Evolutionary conservation across 1,139 yeast genomes (phyloP), one percentile per base, ranked within the genome.

Genomic region (Pichia sp.): DNA sequence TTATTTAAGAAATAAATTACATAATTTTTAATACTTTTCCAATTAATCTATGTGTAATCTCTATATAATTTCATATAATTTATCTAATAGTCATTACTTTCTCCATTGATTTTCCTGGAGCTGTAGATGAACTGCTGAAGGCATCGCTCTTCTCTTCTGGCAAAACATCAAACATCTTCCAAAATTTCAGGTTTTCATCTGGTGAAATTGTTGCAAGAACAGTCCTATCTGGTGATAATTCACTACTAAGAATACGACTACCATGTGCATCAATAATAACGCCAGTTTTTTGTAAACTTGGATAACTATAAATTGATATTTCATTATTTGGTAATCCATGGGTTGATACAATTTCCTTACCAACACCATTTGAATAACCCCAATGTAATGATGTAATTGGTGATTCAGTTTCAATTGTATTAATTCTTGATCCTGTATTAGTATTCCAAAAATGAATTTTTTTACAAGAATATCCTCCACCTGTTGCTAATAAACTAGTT

Each of bases 381-480:
- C 98, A 94, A 57, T 82, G 81, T 49, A 94, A 71, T 10, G 97
- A 86, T 26, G 95, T 83, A 22, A 94, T 94, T 64, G 94, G 98
- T 0, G 96, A 85, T 12, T 94, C 96, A 0, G 97, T 85, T 56
- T 89, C 94, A 32, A 92, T 84, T 12, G 94, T 76, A 55, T 90
- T 87, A 33, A 87, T 79, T 48, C 96, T 71, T 2, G 92, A 80
- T 0, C 98, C 98, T 0, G 95, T 87, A 25, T 87, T 78, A 8
- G 96, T 80, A 64, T 92, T 92, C 97, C 98, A 94, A 66, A 94
- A 89, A 65, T 92, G 90, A 49, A 94, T 87, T 43, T 83, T 78
- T 60, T 82, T 84, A 66, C 94, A 97, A 30, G 87, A 78, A 11
- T 95, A 82, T 23, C 98, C 98, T 42, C 98, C 98, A 9, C 98